Evolutionary conservation across 306 rosid genomes (phyloP), one percentile per base, ranked within the genome.

Genomic region (Lathyrus aphaca): DNA sequence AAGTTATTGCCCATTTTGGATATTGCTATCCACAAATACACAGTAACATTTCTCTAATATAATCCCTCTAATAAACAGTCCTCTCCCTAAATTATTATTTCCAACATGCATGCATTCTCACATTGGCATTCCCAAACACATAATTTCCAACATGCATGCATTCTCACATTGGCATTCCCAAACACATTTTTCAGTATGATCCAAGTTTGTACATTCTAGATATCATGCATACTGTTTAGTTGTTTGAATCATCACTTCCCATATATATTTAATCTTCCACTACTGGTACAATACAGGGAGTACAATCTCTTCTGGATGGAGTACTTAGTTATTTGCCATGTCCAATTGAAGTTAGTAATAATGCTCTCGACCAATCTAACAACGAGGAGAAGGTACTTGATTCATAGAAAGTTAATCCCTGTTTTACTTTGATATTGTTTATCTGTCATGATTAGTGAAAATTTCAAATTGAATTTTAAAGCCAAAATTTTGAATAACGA

Each of bases 301-400:
- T 94, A 30, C 99, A 94, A 72, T 96, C 99, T 50, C 99, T 94
- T 84, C 81, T 94, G 83, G 82, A 94, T 76, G 97, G 92, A 30
- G 96, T 94, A 19, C 82, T 91, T 69, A 80, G 62, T 76, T 94
- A 94, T 86, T 82, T 94, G 88, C 99, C 99, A 43, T 91, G 95
- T 83, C 99, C 99, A 70, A 30, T 77, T 66, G 97, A 94, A 91
- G 98, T 94, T 70, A 78, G 72, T 77, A 94, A 69, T 81, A 75
- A 80, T 86, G 99, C 97, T n/a, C 87, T 94, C 76, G 95, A 94
- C 79, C 99, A 94, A 81, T 79, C 91, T 63, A 91, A 83, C 56
- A 81, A 83, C 35, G 99, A 94, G 85, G 92, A 91, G 78, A 91
- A 91, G 96, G 97, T 94, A 85, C 61, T 17, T 21, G 39, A 37